Evolutionary conservation across 441 rosid species (phyloP).

Genomic region (Isatis lusitanica): DNA sequence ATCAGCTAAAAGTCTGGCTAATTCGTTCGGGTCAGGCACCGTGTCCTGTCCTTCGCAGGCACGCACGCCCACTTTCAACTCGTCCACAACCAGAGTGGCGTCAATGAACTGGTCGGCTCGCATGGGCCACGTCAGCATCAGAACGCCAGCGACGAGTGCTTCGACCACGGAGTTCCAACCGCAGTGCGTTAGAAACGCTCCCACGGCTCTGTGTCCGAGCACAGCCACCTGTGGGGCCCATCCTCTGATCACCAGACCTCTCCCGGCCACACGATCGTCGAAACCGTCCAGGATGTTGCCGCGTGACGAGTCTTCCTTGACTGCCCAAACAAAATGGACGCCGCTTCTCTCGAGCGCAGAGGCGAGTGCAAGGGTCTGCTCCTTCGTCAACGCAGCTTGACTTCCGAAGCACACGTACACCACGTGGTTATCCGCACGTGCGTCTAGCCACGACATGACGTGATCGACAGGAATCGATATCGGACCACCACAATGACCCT

Average conservation of each 20-base stretch:
- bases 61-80: conserved; percentile 43
- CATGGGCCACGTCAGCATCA: conserved; percentile 57
- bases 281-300: conserved; percentile 37
- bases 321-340: conserved; percentile 49
- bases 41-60: conserved; percentile 46
- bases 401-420: conserved; percentile 61
- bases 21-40: conserved; percentile 43
- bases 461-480: conserved; percentile 33
- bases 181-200: conserved; percentile 51
- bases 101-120: conserved; percentile 55
- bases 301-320: conserved; percentile 29
- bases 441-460: conserved; percentile 49
- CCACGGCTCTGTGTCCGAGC: conserved; percentile 44
- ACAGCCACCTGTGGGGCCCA: conserved; percentile 56
- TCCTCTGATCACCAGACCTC: conserved; percentile 43
- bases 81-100: conserved; percentile 49
- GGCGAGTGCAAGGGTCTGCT: conserved; percentile 42
- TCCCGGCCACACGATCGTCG: conserved; percentile 40
- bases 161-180: conserved; percentile 62
- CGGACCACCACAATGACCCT: conserved; percentile 44
- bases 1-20: conserved; percentile 36
- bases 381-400: conserved; percentile 39
- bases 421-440: conserved; percentile 39
- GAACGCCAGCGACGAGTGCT: conserved; percentile 42
- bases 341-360: conserved; percentile 46